A percentile compares a stretch with the other conserved stretches of the same genome.
Evolutionary conservation across 1,284 basidiomycete species (phyloP).

Genomic region (Volvariella volvacea): DNA sequence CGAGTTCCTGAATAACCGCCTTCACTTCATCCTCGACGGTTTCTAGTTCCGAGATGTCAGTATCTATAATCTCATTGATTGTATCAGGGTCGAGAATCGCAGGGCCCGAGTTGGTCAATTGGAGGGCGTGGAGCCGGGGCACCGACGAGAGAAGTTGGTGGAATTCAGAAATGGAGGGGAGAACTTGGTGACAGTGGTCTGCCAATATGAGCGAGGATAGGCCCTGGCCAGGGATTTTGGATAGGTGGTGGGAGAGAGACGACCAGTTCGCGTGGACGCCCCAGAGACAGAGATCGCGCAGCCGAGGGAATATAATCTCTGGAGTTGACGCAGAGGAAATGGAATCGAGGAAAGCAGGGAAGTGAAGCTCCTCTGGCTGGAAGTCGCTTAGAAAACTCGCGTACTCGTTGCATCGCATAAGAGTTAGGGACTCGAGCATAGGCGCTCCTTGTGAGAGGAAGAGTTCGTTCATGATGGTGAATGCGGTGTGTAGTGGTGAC

Average conservation of each 20-base stretch:
- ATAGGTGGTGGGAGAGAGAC: slow-evolving; percentile 25
- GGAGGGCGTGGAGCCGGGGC: slow-evolving; percentile 31
- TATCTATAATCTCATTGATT: slow-evolving; percentile 16
- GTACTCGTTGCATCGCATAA: slow-evolving; percentile 54
- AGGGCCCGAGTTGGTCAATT: slow-evolving; percentile 38
- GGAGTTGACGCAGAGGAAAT: neutral
- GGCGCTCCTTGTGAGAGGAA: slow-evolving; percentile 31
- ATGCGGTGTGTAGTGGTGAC: slow-evolving; percentile 41
- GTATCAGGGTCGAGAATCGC: slow-evolving; percentile 17
- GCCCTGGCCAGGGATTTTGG: slow-evolving; percentile 12
- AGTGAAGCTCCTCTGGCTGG: slow-evolving; percentile 26
- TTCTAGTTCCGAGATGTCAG: slow-evolving; percentile 12
- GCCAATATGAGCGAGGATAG: slow-evolving; percentile 35
- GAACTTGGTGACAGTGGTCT: slow-evolving; percentile 39
- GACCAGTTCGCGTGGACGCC: slow-evolving; percentile 46
- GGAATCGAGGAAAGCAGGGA: slow-evolving; percentile 13
- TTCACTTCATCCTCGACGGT: neutral
- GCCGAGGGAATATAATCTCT: slow-evolving; percentile 22
- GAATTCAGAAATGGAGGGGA: slow-evolving; percentile 35
- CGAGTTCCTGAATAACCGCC: neutral
- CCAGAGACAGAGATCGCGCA: slow-evolving; percentile 35
- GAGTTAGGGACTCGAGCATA: slow-evolving; percentile 38
- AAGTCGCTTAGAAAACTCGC: slow-evolving; percentile 37
- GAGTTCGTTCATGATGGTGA: slow-evolving; percentile 31
- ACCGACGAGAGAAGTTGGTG: slow-evolving; percentile 28